phyloP scores from a whole-genome alignment of 2,329 filamentous ascomycete genomes.

The Tolypocladium amazonense region DNA sequence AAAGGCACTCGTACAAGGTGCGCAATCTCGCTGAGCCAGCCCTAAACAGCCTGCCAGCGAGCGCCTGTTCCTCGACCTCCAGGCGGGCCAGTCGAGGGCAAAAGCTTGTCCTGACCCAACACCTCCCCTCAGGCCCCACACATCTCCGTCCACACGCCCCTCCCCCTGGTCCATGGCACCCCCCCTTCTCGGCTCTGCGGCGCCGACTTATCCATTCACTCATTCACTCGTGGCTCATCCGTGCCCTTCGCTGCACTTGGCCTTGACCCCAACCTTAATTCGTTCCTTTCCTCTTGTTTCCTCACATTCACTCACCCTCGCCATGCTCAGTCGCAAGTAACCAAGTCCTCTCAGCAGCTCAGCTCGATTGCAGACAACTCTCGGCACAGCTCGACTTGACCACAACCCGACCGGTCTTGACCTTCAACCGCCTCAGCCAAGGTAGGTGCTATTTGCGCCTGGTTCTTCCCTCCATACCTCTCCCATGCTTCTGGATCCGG shows the following conservation, averaged over 20 bases:
- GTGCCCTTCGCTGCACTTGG: conserved; percentile 11
- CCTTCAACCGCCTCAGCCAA: background rate
- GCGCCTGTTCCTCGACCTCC: background rate
- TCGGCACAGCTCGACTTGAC: background rate
- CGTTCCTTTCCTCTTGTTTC: conserved; percentile 3
- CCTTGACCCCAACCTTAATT: conserved; percentile 9
- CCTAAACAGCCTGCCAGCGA: no score
- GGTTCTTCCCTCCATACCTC: background rate
- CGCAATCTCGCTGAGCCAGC: no score
- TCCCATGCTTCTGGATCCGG: background rate
- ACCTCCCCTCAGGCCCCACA: background rate
- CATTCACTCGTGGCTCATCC: conserved; percentile 11
- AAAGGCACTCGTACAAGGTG: no score
- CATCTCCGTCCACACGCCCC: background rate
- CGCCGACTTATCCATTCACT: conserved; percentile 22
- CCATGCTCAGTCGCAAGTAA: background rate
- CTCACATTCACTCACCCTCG: background rate
- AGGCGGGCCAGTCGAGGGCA: background rate
- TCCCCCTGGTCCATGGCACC: conserved; percentile 8
- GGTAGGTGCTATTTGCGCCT: background rate
- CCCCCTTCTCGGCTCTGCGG: conserved; percentile 21
- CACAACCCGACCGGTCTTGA: background rate
- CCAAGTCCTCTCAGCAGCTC: background rate
- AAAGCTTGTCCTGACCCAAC: conserved; percentile 21
- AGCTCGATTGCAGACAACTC: background rate